Percentiles rank a stretch among this genome's conserved stretches.
phyloP scores from a whole-genome alignment of 1,139 yeast genomes.

The Suhomyces maxii region DNA sequence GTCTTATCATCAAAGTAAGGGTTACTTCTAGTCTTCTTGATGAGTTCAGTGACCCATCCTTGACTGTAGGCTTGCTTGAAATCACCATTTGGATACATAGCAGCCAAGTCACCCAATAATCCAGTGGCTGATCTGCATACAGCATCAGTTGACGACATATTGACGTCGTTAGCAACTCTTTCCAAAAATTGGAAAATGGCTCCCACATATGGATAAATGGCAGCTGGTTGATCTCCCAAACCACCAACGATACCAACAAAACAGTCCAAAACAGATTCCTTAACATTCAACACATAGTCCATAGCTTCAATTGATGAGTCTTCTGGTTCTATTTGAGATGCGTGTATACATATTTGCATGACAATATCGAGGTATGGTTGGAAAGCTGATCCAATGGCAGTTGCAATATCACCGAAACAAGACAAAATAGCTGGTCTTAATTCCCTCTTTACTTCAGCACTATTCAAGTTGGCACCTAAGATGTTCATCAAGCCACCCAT shows the following conservation, averaged over 20 bases:
- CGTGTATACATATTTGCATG: constrained; percentile 66
- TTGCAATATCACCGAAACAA: constrained; percentile 96
- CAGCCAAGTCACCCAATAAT: constrained; percentile 85
- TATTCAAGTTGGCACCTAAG: constrained; percentile 70
- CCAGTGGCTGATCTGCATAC: constrained; percentile 83
- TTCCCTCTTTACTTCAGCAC: constrained; percentile 68
- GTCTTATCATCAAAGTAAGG: constrained; percentile 63
- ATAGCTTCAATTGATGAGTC: constrained; percentile 70
- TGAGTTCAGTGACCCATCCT: constrained; percentile 77
- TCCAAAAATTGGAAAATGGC: constrained; percentile 71
- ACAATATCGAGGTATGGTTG: constrained; percentile 76
- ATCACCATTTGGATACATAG: constrained; percentile 78
- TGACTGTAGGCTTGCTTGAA: constrained; percentile 64
- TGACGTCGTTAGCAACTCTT: constrained; percentile 58
- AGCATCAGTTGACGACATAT: constrained; percentile 59
- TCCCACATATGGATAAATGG: constrained; percentile 62
- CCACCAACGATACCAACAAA: constrained; percentile 96
- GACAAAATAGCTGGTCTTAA: constrained; percentile 86
- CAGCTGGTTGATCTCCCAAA: constrained; percentile 65
- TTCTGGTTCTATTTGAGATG: constrained; percentile 52
- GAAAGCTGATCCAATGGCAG: constrained; percentile 77
- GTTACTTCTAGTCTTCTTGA: constrained; percentile 70
- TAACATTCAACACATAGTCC: constrained; percentile 70
- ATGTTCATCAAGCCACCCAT: constrained; percentile 80
- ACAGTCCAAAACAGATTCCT: constrained; percentile 89